These are phyloP conservation scores for Metschnikowia picachoensis DNA, from an alignment of 805 yeast genomes.

Conservation along the genomic window DNA sequence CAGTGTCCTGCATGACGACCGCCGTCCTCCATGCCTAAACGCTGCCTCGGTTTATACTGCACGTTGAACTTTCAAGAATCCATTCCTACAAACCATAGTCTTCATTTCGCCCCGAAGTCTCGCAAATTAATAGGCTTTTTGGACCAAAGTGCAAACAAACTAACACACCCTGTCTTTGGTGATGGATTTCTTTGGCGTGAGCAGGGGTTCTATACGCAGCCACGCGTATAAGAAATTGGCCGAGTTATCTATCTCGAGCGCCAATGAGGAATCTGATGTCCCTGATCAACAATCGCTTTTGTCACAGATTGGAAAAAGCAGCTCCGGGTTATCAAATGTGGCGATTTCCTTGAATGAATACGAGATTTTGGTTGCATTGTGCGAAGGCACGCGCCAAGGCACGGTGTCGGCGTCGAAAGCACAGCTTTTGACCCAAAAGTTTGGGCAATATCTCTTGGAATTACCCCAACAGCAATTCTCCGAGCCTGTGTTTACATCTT, in stretches of 20 bases:
- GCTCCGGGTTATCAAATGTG: conserved; percentile 16
- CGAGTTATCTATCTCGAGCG: conserved; percentile 21
- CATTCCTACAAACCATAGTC: too few relatives aligned
- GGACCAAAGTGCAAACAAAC: too few relatives aligned
- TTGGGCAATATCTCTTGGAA: conserved; percentile 46
- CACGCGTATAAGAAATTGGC: conserved; percentile 38
- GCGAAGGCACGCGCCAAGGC: conserved; percentile 21
- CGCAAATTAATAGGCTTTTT: too few relatives aligned
- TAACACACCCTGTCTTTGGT: too few relatives aligned
- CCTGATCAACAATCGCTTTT: background rate
- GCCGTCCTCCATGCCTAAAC: too few relatives aligned
- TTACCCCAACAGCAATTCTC: conserved; percentile 44
- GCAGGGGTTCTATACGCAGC: conserved; percentile 37
- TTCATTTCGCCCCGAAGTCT: too few relatives aligned
- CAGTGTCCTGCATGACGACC: too few relatives aligned
- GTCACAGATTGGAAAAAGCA: background rate
- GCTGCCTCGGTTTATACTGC: too few relatives aligned
- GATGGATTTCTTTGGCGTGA: conserved; percentile 39
- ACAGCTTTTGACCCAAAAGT: conserved; percentile 37
- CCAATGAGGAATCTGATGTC: background rate
- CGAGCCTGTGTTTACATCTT: conserved; percentile 28
- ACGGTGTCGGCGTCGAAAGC: conserved; percentile 38
- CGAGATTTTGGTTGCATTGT: conserved; percentile 55
- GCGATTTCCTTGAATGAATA: conserved; percentile 50
- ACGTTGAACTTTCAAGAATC: too few relatives aligned